Percentiles rank a stretch among this genome's conserved stretches.
phyloP scores from a whole-genome alignment of 176 grass and related monocot genomes.

The Carex parvula region DNA sequence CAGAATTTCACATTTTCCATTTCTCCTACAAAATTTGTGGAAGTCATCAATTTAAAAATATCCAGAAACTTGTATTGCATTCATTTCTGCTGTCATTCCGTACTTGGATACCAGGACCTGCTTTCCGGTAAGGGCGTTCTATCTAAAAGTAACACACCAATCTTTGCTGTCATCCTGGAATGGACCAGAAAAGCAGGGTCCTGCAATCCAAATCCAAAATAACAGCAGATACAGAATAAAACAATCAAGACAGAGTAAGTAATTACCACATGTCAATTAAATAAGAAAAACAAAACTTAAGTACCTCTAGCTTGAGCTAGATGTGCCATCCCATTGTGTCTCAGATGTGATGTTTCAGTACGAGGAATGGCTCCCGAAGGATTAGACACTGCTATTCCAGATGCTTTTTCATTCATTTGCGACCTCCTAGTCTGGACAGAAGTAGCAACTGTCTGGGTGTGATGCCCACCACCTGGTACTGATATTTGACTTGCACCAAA shows the following conservation, averaged over 20 bases:
- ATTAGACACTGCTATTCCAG: constrained; percentile 38
- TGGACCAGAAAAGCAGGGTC: constrained; percentile 22
- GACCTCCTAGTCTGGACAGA: constrained; percentile 36
- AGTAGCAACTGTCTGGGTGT: constrained; percentile 30
- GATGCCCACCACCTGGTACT: not conserved
- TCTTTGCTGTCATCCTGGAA: not conserved
- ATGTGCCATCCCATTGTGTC: constrained; percentile 47
- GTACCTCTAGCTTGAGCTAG: constrained; percentile 48
- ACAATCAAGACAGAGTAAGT: constrained; percentile 2
- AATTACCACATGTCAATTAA: not conserved
- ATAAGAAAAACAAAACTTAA: constrained; percentile 5
- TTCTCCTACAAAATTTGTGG: not conserved
- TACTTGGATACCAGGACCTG: not conserved
- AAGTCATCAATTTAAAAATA: not conserved
- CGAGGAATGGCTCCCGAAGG: constrained; percentile 38
- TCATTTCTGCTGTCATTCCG: not conserved
- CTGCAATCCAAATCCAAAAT: constrained; percentile 15
- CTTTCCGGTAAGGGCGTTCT: not conserved
- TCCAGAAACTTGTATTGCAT: not conserved
- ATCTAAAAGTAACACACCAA: constrained; percentile 19
- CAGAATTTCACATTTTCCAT: not conserved
- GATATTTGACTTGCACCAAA: constrained; percentile 27
- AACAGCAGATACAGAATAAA: constrained; percentile 16
- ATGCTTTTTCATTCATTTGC: constrained; percentile 39
- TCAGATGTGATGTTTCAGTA: constrained; percentile 37